Evolutionary conservation across 805 yeast genomes (phyloP).

Genomic region (Dipodascus geniculatus): DNA sequence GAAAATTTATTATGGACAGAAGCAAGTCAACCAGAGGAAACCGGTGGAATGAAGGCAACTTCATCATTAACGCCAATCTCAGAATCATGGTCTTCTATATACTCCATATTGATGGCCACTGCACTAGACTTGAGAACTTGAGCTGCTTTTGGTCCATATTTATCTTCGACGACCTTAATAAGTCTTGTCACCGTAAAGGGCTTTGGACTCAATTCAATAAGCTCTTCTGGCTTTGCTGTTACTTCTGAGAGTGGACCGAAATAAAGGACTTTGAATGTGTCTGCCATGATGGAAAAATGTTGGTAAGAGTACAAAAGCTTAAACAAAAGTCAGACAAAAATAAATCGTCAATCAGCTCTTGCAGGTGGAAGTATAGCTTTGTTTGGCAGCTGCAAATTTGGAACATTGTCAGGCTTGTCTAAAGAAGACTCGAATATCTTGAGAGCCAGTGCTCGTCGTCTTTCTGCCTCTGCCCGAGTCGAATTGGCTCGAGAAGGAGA

Average conservation of each 20-base stretch:
- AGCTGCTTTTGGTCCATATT: background rate
- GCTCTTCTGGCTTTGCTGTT: constrained; percentile 5
- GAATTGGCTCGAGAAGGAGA: constrained; percentile 10
- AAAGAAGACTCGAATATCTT: constrained; percentile 23
- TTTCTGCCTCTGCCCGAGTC: constrained; percentile 25
- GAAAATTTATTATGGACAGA: no score
- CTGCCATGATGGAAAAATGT: background rate
- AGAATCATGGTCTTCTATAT: constrained; percentile 9
- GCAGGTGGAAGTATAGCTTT: background rate
- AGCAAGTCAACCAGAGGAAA: constrained; percentile 18
- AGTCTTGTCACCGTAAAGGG: background rate
- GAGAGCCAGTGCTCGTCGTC: constrained; percentile 25
- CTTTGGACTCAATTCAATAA: background rate
- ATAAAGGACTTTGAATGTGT: constrained; percentile 12
- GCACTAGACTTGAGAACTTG: constrained; percentile 15
- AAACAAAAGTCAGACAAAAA: constrained; percentile 6
- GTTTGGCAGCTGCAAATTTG: background rate
- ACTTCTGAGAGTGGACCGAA: constrained; percentile 20
- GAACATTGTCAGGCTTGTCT: background rate
- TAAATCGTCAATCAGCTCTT: background rate
- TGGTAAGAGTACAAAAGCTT: background rate
- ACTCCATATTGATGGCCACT: constrained; percentile 17
- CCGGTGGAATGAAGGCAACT: constrained; percentile 22
- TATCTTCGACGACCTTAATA: background rate
- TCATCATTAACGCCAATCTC: constrained; percentile 12